Base-by-base conservation (phyloP, 2,329 filamentous ascomycete genomes). In the Penicillium sp. region DNA sequence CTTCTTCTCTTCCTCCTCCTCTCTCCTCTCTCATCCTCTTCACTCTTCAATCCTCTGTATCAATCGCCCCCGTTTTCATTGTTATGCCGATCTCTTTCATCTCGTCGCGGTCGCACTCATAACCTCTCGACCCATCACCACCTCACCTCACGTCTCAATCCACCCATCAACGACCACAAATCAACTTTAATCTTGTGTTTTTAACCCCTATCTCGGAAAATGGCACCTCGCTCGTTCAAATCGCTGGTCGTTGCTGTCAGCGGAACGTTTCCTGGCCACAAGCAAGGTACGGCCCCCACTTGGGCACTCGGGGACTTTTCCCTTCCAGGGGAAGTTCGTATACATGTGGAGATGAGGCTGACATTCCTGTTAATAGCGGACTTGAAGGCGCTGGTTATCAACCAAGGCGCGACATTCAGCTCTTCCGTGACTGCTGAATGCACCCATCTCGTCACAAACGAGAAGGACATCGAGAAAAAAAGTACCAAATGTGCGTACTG, bases 191-290 rank as follows among this genome's bases (percentile, higher is more conserved):
- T 27, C 5, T 27, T 10, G 6, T 27, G 24, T 10, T 6, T 6
- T 27, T 27, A 6, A 27, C 10, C 24, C 3, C 15, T 3, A 33
- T 15, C 21, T 12, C 17, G 10, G 33, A n/a, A 20, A 7, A 71
- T 70, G 67, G 46, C 67, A 5, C 52, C 56, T 2, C 23, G 45
- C n/a, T 44, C 56, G 12, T 69, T 73, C 37, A 68, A 69, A 40
- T 56, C 64, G 0, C 45, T 64, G 7, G 56, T 73, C 5, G 73
- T 90, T 37, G 81, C 79, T 18, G 66, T 88, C 21, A 85, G 82
- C 50, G 87, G 87, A 53, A 80, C 80, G 4, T 85, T 89, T 58
- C 71, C 79, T 1, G 74, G 75, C 5, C 68, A 75, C 21, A 81
- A 77, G 3, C 84, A 89, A 58, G 65, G 74, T 75, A 60, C 56